Conservation (phyloP, 352 stramenopile species). For the Phytophthora nicotianae region DNA sequence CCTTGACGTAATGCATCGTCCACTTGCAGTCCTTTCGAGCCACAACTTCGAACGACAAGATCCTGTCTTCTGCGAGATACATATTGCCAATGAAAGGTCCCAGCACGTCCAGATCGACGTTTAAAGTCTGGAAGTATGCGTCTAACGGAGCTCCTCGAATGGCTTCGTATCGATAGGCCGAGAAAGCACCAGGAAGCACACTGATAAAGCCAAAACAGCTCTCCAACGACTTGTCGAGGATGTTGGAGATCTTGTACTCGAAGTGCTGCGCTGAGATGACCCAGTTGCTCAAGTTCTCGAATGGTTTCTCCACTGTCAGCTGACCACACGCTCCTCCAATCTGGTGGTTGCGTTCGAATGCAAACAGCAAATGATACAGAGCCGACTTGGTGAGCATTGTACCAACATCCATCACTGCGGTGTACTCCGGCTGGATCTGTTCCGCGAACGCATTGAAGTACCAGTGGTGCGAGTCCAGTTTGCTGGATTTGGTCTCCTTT, state of each 20-base stretch:
- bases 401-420: conserved; percentile 83
- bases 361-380: conserved; percentile 78
- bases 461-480: conserved; percentile 88
- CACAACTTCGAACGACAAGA: conserved; percentile 87
- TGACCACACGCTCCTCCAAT: conserved; percentile 85
- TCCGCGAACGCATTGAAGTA: conserved; percentile 86
- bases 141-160: conserved; percentile 80
- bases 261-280: conserved; percentile 89
- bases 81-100: conserved; percentile 89
- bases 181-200: conserved; percentile 86
- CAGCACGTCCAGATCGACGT: conserved; percentile 77
- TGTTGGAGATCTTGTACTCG: conserved; percentile 92
- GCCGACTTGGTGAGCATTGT: conserved; percentile 84
- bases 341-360: conserved; percentile 80
- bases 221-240: conserved; percentile 87
- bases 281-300: conserved; percentile 87
- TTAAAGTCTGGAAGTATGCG: conserved; percentile 88
- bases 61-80: conserved; percentile 88
- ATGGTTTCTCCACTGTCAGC: conserved; percentile 82
- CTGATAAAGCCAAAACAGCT: conserved; percentile 90
- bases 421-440: conserved; percentile 85
- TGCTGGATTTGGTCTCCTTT: conserved; percentile 84
- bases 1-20: conserved; percentile 90
- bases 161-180: conserved; percentile 82
- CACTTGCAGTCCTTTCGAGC: conserved; percentile 82